Percentiles rank a stretch among this genome's conserved stretches.
These are phyloP conservation scores for Kuraishia capsulata DNA, from an alignment of 805 yeast species.

Conservation along the genomic window DNA sequence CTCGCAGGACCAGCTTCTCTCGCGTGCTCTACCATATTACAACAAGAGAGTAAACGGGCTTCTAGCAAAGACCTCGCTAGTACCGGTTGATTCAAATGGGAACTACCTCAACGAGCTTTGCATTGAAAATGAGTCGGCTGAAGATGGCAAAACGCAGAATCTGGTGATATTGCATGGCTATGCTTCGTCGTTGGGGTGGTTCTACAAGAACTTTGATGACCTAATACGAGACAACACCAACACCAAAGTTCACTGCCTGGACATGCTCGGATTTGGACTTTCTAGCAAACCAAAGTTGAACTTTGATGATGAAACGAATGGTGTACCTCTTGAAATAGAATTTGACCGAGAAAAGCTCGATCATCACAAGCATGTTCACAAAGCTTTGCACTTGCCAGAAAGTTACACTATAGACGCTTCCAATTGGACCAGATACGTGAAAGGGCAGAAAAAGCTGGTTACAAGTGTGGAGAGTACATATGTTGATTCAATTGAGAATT, in stretches of 20 bases:
- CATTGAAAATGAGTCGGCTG: background rate
- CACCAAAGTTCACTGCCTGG: slow-evolving; percentile 29
- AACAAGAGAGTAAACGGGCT: slow-evolving; percentile 1
- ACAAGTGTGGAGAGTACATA: slow-evolving; percentile 45
- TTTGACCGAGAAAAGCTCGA: slow-evolving; percentile 12
- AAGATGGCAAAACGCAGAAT: slow-evolving; percentile 13
- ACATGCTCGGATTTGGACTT: slow-evolving; percentile 46
- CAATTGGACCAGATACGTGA: slow-evolving; percentile 20
- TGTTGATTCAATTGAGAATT: slow-evolving; percentile 48
- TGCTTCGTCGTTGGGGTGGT: slow-evolving; percentile 48
- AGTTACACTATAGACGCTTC: slow-evolving; percentile 8
- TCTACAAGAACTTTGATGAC: slow-evolving; percentile 41
- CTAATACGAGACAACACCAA: slow-evolving; percentile 22
- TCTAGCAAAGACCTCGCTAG: background rate
- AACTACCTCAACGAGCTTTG: slow-evolving; percentile 1
- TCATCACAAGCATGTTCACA: slow-evolving; percentile 14
- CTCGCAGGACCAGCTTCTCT: slow-evolving; percentile 1
- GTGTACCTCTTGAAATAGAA: slow-evolving; percentile 15
- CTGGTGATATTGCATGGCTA: slow-evolving; percentile 49
- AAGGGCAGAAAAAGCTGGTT: slow-evolving; percentile 28
- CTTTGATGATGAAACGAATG: slow-evolving; percentile 10
- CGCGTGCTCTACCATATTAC: background rate
- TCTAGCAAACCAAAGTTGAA: slow-evolving; percentile 34
- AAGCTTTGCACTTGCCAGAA: slow-evolving; percentile 14
- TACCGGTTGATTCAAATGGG: background rate